Evolutionary conservation across 2,329 filamentous ascomycete genomes (phyloP), one percentile per base, ranked within the genome.

Genomic region (Colletotrichum tabaci): DNA sequence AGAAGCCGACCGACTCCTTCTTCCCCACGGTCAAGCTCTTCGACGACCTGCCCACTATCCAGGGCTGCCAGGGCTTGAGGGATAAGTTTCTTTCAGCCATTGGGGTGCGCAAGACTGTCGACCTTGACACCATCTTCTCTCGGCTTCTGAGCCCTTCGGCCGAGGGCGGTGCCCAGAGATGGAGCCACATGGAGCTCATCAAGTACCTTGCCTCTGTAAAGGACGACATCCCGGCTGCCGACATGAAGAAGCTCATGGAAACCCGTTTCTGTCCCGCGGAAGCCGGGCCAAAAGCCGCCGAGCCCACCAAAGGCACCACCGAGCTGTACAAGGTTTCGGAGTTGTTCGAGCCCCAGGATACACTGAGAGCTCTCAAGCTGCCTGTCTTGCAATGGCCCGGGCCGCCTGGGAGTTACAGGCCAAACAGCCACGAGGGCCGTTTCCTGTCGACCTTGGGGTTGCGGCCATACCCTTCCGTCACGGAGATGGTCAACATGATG

Each of bases 1-100:
- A 87, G 76, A 93, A 89, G 75, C 96, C 96, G 5, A 84, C 86
- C 3, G 95, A 98, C 74, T 92, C 96, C 0, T 99, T 98, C 81
- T 98, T 99, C 78, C 91, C 94, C 2, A 93, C 90, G n/a, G 96
- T 99, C 47, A 96, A 94, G 79, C 85, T 99, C 0, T 99, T 99
- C 77, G 95, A 98, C 73, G 96, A 99, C 79, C 85, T 99, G 18
- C 95, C 96, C 0, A 91, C 92, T 15, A 91, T 98, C 2, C 89
- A 92, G 74, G 90, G 90, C 15, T 90, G 95, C 53, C 90, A 92
- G 50, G 90, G 91, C 42, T 89, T 98, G 15, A 98, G 98, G 79
- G 96, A 98, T 56, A 98, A 97, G 79, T 94, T 99, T 73, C 82
- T 99, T 53, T 84, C 88, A 3, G 89, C 93, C 2, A 85, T 99